phyloP scores from a whole-genome alignment of 148 eudicot species.

The Diospyros kaki region DNA sequence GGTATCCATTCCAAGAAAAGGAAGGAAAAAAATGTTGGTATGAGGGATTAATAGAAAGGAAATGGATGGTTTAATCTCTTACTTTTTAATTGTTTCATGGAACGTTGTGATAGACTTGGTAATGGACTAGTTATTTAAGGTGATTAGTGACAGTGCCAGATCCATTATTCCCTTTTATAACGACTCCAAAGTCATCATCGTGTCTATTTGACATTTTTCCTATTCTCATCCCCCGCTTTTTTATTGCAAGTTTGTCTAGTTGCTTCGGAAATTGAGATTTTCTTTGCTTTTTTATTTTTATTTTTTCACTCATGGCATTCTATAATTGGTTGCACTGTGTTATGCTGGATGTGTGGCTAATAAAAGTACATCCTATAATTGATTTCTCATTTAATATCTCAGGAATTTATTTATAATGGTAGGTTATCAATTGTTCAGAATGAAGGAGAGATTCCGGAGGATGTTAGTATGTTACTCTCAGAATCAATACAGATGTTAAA shows the following conservation, averaged over 20 bases:
- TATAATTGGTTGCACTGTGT: neutral
- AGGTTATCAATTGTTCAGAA: too few species aligned
- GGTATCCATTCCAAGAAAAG: neutral
- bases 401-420: neutral
- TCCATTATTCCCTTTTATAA: neutral
- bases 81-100: neutral
- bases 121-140: neutral
- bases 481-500: too few species aligned
- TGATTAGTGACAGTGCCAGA: neutral
- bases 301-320: neutral
- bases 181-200: neutral
- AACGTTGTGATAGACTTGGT: neutral
- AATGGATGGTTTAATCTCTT: neutral
- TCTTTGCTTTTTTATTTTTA: neutral
- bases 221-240: neutral
- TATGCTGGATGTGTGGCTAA: conserved; percentile 1
- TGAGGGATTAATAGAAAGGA: neutral
- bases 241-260: neutral
- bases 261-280: neutral
- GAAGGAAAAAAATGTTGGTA: too few species aligned
- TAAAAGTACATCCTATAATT: neutral
- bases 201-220: too few species aligned
- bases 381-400: neutral
- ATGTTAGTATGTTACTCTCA: too few species aligned
- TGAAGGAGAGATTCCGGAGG: too few species aligned